Evolutionary conservation across 1,284 basidiomycete species (phyloP).

Genomic region (Fomitiporia mediterranea): DNA sequence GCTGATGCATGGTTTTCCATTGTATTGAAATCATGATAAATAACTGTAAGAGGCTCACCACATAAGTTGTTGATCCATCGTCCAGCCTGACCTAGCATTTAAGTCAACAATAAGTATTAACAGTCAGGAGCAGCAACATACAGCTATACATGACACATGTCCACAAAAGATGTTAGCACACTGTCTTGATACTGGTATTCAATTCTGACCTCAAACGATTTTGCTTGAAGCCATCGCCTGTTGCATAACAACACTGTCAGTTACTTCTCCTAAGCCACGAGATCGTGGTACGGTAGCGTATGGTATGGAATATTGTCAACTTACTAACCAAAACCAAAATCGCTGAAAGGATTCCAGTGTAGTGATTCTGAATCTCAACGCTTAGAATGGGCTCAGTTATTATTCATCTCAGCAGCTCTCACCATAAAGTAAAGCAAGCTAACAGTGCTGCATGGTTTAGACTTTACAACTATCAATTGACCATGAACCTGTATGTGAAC

Average conservation of each 20-base stretch:
- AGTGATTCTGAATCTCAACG: background rate
- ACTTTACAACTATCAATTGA: background rate
- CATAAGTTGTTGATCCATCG: background rate
- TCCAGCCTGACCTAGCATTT: no score
- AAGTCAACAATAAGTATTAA: background rate
- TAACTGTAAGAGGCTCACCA: background rate
- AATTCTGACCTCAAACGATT: background rate
- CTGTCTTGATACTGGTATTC: background rate
- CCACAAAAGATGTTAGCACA: no score
- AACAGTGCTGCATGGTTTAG: background rate
- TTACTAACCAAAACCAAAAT: constrained; percentile 1
- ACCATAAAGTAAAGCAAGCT: background rate
- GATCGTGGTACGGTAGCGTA: background rate
- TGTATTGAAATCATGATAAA: background rate
- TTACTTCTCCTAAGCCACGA: background rate
- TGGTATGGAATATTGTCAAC: background rate
- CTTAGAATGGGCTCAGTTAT: background rate
- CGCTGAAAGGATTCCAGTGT: background rate
- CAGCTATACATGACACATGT: background rate
- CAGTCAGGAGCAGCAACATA: background rate
- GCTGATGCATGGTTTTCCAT: background rate
- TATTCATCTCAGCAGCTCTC: background rate
- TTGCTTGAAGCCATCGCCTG: background rate
- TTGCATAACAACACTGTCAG: background rate
- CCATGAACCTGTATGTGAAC: no score